Base-by-base conservation (phyloP, 371 early-diverging fungal genomes). In the Conidiobolus incongruus region DNA sequence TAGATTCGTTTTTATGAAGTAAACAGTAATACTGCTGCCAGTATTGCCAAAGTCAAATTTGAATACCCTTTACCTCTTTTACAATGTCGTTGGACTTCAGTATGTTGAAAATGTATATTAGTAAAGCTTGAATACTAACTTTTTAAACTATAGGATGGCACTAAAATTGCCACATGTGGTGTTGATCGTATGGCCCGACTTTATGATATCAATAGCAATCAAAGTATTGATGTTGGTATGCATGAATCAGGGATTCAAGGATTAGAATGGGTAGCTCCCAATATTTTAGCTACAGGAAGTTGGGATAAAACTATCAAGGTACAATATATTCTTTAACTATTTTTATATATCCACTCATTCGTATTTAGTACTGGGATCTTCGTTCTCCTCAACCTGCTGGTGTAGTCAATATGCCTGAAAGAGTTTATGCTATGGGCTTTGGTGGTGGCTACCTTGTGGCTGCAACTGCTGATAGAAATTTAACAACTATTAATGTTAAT, bases 1-100 rank as follows among this genome's bases (percentile, higher is more conserved):
- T 60, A 90, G 88, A 86, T 89, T 23, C 65, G 91, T 46, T 72
- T 91, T 39, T 92, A 83, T 60, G 86, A 91, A 56, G 73, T 90
- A 22, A 75, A 79, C 35, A 56, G 66, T 7, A 74, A 65, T 47
- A 81, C 73, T 13, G 56, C 70, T 44, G 56, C 63, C 32, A 72
- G 88, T 0, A 52, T 68, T 7, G 81, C 83, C 4, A 82, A 83
- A 52, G 75, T 84, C 0, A 55, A 70, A 20, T 89, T 81, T 46
- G 53, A 62, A 15, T 94, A 93, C 52, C 75, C 84, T 33, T 84
- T 61, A 10, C 94, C 95, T 2, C 86, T 65, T 11, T 61, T 95
- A 17, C 76, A 75, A 52, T 72, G 72, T 23, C 58, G 71, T 39
- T 94, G 93, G 91, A 77, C 79, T 52, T 77, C 75, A 66, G 90